Conservation (phyloP, 164 flowering plant species). For the Kalanchoe fedtschenkoi region DNA sequence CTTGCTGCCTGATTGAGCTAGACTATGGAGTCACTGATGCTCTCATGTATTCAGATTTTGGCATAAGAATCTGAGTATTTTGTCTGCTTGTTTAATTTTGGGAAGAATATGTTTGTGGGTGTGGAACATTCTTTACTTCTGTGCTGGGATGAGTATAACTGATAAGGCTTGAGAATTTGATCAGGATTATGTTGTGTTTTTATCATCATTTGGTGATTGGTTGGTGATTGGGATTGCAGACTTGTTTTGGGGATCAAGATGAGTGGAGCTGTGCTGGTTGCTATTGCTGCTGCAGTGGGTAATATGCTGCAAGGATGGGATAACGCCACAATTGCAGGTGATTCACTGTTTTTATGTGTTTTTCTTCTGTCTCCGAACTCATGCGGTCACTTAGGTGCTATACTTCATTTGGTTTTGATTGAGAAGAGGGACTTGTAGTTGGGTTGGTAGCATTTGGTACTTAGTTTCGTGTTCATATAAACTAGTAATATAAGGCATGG, state of each 20-base stretch:
- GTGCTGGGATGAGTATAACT: too few species aligned
- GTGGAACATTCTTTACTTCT: too few species aligned
- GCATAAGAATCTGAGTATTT: background rate
- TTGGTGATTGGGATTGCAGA: background rate
- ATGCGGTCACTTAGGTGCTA: background rate
- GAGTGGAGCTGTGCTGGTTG: conserved; percentile 49
- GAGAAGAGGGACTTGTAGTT: too few species aligned
- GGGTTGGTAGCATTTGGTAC: background rate
- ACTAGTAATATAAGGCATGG: background rate
- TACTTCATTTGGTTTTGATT: too few species aligned
- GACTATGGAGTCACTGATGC: too few species aligned
- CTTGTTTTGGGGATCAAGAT: conserved; percentile 13
- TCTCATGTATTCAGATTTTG: background rate
- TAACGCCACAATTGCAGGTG: conserved; percentile 61
- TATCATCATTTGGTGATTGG: background rate
- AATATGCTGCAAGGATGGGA: conserved; percentile 71
- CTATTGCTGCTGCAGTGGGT: conserved; percentile 53
- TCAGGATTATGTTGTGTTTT: too few species aligned
- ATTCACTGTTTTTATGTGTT: background rate
- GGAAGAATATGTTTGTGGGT: background rate
- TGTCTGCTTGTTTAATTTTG: background rate
- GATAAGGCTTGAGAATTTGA: too few species aligned
- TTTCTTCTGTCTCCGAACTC: background rate
- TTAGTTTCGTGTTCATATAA: background rate
- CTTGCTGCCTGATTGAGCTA: too few species aligned